A percentile compares a stretch with the other conserved stretches of the same genome.
Conservation (phyloP, 2,329 filamentous ascomycete species). For the Epichloe sibirici region DNA sequence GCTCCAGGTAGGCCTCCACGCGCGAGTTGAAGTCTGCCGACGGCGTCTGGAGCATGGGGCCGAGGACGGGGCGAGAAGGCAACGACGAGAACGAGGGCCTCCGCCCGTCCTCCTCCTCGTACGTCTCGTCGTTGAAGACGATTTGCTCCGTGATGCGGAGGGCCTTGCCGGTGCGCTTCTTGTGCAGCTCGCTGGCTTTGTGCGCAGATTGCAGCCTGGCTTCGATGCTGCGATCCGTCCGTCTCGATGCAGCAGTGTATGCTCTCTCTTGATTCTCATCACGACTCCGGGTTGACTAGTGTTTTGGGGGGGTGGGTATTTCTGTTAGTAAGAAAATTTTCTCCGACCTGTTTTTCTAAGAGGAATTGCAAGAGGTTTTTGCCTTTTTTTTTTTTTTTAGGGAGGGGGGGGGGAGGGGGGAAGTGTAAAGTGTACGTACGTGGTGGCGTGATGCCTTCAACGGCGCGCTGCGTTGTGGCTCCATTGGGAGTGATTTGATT, state of each 20-base stretch:
- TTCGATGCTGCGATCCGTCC: conserved; percentile 77
- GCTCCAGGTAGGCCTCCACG: background rate
- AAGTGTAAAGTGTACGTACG: background rate
- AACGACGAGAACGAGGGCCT: no score
- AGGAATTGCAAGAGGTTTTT: background rate
- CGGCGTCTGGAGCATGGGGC: background rate
- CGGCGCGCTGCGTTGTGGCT: background rate
- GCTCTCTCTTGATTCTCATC: conserved; percentile 79
- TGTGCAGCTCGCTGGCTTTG: conserved; percentile 84
- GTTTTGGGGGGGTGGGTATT: background rate
- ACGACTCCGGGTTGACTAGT: background rate
- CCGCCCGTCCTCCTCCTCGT: conserved; percentile 71
- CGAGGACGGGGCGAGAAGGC: background rate
- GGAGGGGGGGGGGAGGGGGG: no score
- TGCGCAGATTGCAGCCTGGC: conserved; percentile 78
- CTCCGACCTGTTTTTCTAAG: no score
- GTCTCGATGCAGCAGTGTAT: conserved; percentile 80
- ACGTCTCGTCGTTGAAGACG: conserved; percentile 87
- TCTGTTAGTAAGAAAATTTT: no score
- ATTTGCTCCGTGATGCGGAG: conserved; percentile 76
- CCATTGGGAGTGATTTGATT: background rate
- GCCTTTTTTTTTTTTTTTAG: background rate
- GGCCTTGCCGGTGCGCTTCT: conserved; percentile 70
- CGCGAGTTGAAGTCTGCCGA: background rate
- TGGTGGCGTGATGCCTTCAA: background rate